phyloP scores from a whole-genome alignment of 768 basidiomycete species.

The Dendrothele bispora region DNA sequence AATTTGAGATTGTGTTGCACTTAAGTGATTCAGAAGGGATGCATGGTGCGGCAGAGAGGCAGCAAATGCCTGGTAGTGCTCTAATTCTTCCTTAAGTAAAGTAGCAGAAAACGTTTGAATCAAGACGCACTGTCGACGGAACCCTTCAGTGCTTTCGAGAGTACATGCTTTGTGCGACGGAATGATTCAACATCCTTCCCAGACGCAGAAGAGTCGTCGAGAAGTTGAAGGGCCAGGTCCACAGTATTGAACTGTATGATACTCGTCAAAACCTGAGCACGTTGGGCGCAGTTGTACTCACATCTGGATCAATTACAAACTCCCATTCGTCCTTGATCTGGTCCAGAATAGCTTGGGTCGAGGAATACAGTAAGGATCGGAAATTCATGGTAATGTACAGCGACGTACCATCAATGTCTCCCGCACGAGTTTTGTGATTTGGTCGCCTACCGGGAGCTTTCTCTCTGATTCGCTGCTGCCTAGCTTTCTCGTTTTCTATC shows the following conservation, averaged over 20 bases:
- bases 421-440: conserved; percentile 58
- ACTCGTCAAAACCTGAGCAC: not conserved
- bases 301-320: conserved; percentile 80
- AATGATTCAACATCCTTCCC: conserved; percentile 82
- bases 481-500: conserved; percentile 57
- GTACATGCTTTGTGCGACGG: conserved; percentile 68
- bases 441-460: conserved; percentile 58
- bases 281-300: conserved; percentile 32
- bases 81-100: too few relatives aligned
- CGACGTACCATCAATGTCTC: conserved; percentile 86
- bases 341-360: conserved; percentile 69
- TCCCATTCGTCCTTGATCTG: conserved; percentile 91
- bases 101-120: too few relatives aligned
- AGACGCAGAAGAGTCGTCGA: conserved; percentile 72
- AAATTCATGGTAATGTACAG: not conserved
- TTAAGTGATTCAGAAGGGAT: conserved; percentile 69
- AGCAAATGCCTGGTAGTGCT: conserved; percentile 92
- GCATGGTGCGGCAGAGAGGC: conserved; percentile 92
- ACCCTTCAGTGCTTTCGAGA: conserved; percentile 80
- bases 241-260: conserved; percentile 84
- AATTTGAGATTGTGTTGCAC: conserved; percentile 73
- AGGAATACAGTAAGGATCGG: conserved; percentile 1
- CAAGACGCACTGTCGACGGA: conserved; percentile 78
- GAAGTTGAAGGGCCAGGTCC: conserved; percentile 85
- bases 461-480: conserved; percentile 70